Base-by-base conservation (phyloP, 2,329 filamentous ascomycete genomes). In the Didymella lethalis region DNA sequence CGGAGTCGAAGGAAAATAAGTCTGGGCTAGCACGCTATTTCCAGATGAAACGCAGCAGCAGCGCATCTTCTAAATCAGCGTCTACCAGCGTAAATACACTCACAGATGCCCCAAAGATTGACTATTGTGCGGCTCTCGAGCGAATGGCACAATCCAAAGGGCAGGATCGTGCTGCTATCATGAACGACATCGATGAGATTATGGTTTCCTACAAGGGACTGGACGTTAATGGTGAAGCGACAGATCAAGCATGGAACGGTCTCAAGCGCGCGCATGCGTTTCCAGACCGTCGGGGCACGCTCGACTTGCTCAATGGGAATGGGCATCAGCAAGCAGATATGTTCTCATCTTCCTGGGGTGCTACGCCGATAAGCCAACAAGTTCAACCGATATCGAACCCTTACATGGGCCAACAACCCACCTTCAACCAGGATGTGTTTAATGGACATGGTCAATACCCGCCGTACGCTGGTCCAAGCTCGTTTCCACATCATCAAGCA, bases 141-240 rank as follows among this genome's bases (percentile, higher is more conserved):
- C 56, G 71, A 23, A 52, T 71, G 10, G 54, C 68, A 7, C 62
- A 62, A 48, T 53, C 64, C 16, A 63, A 57, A 44, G 59, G 59
- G n/a, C 56, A 68, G 34, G 67, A 72, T n/a, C 67, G 57, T 12
- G 59, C 59, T 34, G 50, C 62, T 6, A 68, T 71, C 41, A 71
- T 74, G 68, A 66, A 70, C 52, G 70, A 76, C 25, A 75, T 77
- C 28, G 70, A 75, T 43, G 66, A 75, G 38, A 73, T 76, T 29
- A 72, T 74, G 44, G 64, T 60, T 23, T 67, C 69, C 3, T 77
- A 75, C 45, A 68, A 75, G 58, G 66, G 63, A 2, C 54, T 75
- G 2, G 36, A 56, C 26, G 26, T 64, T 7, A 54, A 41, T 11
- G 47, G 48, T 7, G 25, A 14, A n/a, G 36, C 23, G 7, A 5